Conservation (phyloP, 176 grass and related monocot genomes). For the Carex littledalei region DNA sequence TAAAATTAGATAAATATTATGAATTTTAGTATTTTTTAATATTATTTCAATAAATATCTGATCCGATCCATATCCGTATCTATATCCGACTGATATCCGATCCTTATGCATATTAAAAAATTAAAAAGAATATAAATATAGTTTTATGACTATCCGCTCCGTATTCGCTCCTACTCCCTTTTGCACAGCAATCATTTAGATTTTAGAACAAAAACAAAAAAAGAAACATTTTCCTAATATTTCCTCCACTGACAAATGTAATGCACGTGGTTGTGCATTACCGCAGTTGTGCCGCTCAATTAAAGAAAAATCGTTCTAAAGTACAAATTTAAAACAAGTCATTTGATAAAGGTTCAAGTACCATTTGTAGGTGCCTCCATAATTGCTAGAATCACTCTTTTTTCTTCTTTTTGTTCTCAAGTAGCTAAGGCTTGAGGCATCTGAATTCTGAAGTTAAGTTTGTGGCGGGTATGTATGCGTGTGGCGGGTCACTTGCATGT, state of each 20-base stretch:
- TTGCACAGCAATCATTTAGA: no score
- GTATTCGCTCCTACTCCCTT: no score
- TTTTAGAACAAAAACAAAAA: no score
- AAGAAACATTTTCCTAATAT: neutral
- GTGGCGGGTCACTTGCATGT: neutral
- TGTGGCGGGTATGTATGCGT: neutral
- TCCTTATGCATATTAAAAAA: no score
- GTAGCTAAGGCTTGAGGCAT: neutral
- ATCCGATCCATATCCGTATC: no score
- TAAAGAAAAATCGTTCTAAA: neutral
- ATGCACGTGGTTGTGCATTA: neutral
- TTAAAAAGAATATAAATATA: no score
- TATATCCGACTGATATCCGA: no score
- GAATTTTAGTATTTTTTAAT: no score
- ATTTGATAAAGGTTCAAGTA: neutral
- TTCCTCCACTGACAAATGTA: neutral
- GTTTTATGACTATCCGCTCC: no score
- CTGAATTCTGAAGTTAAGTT: neutral
- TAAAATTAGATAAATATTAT: no score
- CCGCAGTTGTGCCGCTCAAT: neutral
- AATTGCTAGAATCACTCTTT: neutral
- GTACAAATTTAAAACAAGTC: neutral
- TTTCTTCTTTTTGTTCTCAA: slow-evolving; percentile 22
- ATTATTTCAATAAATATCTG: no score
- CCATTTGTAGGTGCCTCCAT: neutral